Base-by-base conservation (phyloP, 305 asterid genomes). In the Salvia sclarea region DNA sequence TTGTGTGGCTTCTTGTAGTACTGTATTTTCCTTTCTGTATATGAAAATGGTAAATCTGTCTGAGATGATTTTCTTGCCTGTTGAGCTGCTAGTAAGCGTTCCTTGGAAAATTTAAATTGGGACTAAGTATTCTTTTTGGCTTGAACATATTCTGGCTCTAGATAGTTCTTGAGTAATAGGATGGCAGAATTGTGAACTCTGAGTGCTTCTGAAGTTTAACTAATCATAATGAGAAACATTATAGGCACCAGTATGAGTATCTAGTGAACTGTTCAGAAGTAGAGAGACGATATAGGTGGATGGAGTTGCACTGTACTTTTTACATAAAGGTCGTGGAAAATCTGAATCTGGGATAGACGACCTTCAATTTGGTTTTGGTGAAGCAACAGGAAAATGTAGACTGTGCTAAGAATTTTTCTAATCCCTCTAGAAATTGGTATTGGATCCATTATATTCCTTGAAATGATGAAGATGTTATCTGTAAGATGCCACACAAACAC, bases 341-440 rank as follows among this genome's bases (percentile, higher is more conserved):
- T 47, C 52, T 21, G 40, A 58, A 64, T 65, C 17, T 4, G 14
- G 63, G 18, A 33, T 25, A 50, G 61, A 52, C 20, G 35, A 28
- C 55, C 5, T 62, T 45, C 44, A n/a, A 47, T 24, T 67, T 68
- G 75, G 35, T 55, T 62, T 55, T 50, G 54, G 38, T 60, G 33
- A 5, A 58, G 56, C 49, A 7, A 40, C 61, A 14, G 40, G 38
- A 16, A 12, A 20, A 28, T 66, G 25, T 37, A 35, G 43, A 21
- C 16, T n/a, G 43, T 57, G n/a, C 10, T 52, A 17, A 10, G 17
- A 40, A 11, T 24, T 17, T 44, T 45, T 37, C 2, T 28, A 4
- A 25, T 37, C 30, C 40, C 16, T 44, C 58, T 21, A 21, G 21
- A 62, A 44, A 21, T 28, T 63, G 57, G 67, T 66, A 25, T 44